These are phyloP conservation scores for Septoria petroselini DNA, from an alignment of 2,329 filamentous ascomycete genomes.

Conservation along the genomic window DNA sequence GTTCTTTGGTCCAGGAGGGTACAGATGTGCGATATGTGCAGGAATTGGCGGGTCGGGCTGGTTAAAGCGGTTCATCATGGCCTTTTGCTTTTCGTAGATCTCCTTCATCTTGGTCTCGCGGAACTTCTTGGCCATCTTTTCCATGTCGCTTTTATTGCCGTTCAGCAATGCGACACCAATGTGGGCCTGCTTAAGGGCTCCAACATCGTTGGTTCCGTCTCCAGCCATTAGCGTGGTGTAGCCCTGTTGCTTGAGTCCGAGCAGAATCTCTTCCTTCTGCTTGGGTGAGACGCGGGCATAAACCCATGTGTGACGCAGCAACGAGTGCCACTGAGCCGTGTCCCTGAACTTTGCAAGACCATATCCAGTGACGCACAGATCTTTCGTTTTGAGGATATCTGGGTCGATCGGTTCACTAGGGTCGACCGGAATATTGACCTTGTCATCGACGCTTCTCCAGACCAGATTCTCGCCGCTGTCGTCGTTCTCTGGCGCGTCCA, in stretches of 20 bases:
- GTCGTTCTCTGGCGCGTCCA: conserved; percentile 91
- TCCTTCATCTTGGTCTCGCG: conserved; percentile 98
- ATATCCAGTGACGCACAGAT: conserved; percentile 94
- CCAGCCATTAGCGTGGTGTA: conserved; percentile 99
- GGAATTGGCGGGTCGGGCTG: conserved; percentile 90
- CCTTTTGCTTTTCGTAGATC: conserved; percentile 91
- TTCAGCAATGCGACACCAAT: conserved; percentile 95
- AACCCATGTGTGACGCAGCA: conserved; percentile 91
- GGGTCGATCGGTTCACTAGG: conserved; percentile 75
- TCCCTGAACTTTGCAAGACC: conserved; percentile 85
- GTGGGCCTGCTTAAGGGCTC: conserved; percentile 95
- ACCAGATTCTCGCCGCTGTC: conserved; percentile 75
- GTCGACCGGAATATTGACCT: conserved; percentile 79
- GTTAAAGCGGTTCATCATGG: conserved; percentile 92
- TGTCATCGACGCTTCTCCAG: conserved; percentile 94
- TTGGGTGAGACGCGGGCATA: conserved; percentile 97
- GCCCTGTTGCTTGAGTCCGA: conserved; percentile 90
- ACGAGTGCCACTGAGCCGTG: conserved; percentile 69
- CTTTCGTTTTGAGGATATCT: conserved; percentile 77
- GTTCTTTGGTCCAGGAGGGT: conserved; percentile 84
- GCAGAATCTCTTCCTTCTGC: conserved; percentile 98
- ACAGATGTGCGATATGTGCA: conserved; percentile 87
- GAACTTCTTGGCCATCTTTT: conserved; percentile 86
- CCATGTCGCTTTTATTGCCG: conserved; percentile 85
- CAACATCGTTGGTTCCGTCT: conserved; percentile 97